Base-by-base conservation (phyloP, 148 eudicot species). In the Dianthus caryophyllus region DNA sequence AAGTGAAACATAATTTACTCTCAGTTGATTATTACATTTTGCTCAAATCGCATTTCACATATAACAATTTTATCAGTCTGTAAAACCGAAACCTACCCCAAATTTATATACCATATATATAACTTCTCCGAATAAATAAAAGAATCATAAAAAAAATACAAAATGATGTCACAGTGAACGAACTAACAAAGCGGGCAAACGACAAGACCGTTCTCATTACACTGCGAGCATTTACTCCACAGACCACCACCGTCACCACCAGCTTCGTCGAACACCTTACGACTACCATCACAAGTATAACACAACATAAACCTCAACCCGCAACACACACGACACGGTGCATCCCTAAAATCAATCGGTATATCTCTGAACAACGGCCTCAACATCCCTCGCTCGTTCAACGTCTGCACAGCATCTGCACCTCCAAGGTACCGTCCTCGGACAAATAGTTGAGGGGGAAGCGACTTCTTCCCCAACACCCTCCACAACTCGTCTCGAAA, bases 121-220 rank as follows among this genome's bases (percentile, higher is more conserved):
- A n/a, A n/a, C n/a, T n/a, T n/a, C n/a, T n/a, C n/a, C n/a, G n/a
- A 41, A 4, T 9, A 13, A 41, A 41, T 41, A 5, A 41, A 41
- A 41, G 44, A 41, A 41, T 41, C 4, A 7, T n/a, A 41, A 41
- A 41, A 41, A 41, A 41, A 41, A 3, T 41, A 41, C 44, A 41
- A 41, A 41, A 50, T 25, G 20, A 50, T 22, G 1, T 10, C 13
- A 12, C 49, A 38, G 62, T 27, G 46, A 0, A 22, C 27, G 69
- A 71, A 86, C 68, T 80, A 82, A 48, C 96, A 91, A 67, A 83
- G 43, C 16, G 86, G 85, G 76, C 97, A 91, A 72, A 86, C 81
- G 66, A 87, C 78, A 81, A 91, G 69, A 61, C 97, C 97, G 84
- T 91, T 91, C 76, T 91, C 97, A 78, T 91, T 91, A 72, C 97